These are phyloP conservation scores for Barnettozyma botsteinii DNA, from an alignment of 805 yeast genomes.

Conservation along the genomic window DNA sequence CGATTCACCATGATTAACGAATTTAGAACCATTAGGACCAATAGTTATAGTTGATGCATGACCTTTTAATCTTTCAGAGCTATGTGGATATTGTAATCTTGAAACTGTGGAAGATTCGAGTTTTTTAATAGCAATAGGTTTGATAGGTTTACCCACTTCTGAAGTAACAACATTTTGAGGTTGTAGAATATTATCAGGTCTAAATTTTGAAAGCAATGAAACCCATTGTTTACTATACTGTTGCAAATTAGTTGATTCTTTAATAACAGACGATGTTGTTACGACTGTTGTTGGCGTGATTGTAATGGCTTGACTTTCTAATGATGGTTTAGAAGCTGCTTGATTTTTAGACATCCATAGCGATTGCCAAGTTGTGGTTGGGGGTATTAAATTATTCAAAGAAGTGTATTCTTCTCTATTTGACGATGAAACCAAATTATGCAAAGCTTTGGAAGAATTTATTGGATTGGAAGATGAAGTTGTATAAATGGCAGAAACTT, in stretches of 20 bases:
- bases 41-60: slow-evolving; percentile 24
- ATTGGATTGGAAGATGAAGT: background rate
- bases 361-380: slow-evolving; percentile 3
- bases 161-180: slow-evolving; percentile 15
- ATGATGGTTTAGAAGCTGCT: background rate
- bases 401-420: slow-evolving; percentile 8
- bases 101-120: background rate
- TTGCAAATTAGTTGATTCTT: slow-evolving; percentile 1
- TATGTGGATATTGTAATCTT: slow-evolving; percentile 5
- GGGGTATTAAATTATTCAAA: slow-evolving; percentile 2
- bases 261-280: background rate
- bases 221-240: slow-evolving; percentile 14
- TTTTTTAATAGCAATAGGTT: slow-evolving; percentile 3
- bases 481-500: slow-evolving; percentile 4
- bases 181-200: slow-evolving; percentile 10
- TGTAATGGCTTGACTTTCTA: background rate
- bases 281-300: background rate
- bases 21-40: slow-evolving; percentile 24
- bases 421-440: slow-evolving; percentile 13
- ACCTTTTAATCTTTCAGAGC: slow-evolving; percentile 16
- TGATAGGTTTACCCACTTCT: slow-evolving; percentile 18
- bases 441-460: slow-evolving; percentile 9
- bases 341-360: slow-evolving; percentile 3
- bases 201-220: slow-evolving; percentile 12
- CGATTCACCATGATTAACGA: slow-evolving; percentile 24